Evolutionary conservation across 2,329 filamentous ascomycete species (phyloP).

Genomic region (Elsinoe arachidis): DNA sequence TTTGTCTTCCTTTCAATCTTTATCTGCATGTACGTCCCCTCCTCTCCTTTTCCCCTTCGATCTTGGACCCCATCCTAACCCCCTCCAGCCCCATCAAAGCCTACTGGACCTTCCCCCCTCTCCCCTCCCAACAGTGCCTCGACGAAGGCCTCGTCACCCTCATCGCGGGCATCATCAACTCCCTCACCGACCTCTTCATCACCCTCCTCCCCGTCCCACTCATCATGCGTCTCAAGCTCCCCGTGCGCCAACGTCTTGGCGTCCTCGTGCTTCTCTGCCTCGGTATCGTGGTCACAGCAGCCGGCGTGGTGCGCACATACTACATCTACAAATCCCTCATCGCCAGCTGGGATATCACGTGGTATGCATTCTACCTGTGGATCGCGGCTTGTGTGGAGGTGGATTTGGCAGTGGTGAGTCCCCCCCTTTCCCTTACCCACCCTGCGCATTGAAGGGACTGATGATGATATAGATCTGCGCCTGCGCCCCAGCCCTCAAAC

Average conservation of each 20-base stretch:
- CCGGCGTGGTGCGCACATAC: slow-evolving; percentile 35
- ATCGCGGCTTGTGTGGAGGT: slow-evolving; percentile 40
- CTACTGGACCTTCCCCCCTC: slow-evolving; percentile 34
- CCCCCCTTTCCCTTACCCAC: too few species aligned
- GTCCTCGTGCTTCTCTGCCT: slow-evolving; percentile 17
- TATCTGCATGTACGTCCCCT: slow-evolving; percentile 29
- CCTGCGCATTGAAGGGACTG: too few species aligned
- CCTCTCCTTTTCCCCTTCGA: not conserved
- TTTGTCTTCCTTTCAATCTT: slow-evolving; percentile 33
- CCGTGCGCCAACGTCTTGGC: slow-evolving; percentile 27
- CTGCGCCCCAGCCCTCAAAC: slow-evolving; percentile 30
- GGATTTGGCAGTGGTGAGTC: slow-evolving; percentile 37
- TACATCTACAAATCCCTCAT: slow-evolving; percentile 36
- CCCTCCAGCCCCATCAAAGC: slow-evolving; percentile 29
- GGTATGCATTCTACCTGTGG: slow-evolving; percentile 39
- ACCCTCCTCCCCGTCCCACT: slow-evolving; percentile 38
- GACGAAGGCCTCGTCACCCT: slow-evolving; percentile 35
- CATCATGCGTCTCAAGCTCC: slow-evolving; percentile 36
- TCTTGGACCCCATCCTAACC: too few species aligned
- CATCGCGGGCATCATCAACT: slow-evolving; percentile 35
- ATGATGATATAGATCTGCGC: slow-evolving; percentile 34
- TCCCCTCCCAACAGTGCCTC: slow-evolving; percentile 28
- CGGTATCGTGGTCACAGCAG: slow-evolving; percentile 16
- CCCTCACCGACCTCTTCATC: slow-evolving; percentile 34
- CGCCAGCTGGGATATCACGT: slow-evolving; percentile 36